Evolutionary conservation across 129 eudicot genomes (phyloP), one percentile per base, ranked within the genome.

Genomic region (Heracleum sosnowskyi): DNA sequence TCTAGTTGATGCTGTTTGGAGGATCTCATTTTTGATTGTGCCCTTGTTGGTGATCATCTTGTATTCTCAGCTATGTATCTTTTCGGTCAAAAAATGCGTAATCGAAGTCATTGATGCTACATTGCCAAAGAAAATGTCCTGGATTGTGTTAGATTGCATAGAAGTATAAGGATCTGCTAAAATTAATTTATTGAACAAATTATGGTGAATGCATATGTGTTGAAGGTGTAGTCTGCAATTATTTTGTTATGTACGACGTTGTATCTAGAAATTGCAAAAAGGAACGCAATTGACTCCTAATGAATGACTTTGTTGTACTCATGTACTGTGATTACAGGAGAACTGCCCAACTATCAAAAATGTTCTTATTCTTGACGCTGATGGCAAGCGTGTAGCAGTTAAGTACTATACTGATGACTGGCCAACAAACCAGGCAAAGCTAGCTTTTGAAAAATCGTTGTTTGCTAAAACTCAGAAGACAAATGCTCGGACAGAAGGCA

Each of bases 401-500:
- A 91, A 87, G 83, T 93, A 93, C 75, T 93, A 88, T 75, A 77
- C 96, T 0, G 97, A 93, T 77, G 94, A 93, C 15, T 90, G 93
- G 97, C 86, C 91, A 15, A 89, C 92, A 20, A 86, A 87, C 44
- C 62, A 75, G 41, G 83, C 92, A n/a, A 90, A 86, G 81, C 76
- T 90, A 33, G 92, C 92, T 72, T 93, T 87, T 79, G 98, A 93
- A 84, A 86, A 89, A 69, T 91, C 97, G 31, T 66, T 93, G 66
- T 91, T 89, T 76, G 79, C 83, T 22, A 93, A 91, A 82, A 93
- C 98, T 69, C 97, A 87, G 55, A 93, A 93, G 89, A 87, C 94
- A 4, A 87, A 86, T 93, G 98, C 97, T 74, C 83, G 98, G 64
- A 80, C 89, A 7, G 97, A 93, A 90, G 92, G 98, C 87, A 85